Evolutionary conservation across 129 eudicot genomes (phyloP), one percentile per base, ranked within the genome.

Genomic region (Chrysanthemum seticuspe): DNA sequence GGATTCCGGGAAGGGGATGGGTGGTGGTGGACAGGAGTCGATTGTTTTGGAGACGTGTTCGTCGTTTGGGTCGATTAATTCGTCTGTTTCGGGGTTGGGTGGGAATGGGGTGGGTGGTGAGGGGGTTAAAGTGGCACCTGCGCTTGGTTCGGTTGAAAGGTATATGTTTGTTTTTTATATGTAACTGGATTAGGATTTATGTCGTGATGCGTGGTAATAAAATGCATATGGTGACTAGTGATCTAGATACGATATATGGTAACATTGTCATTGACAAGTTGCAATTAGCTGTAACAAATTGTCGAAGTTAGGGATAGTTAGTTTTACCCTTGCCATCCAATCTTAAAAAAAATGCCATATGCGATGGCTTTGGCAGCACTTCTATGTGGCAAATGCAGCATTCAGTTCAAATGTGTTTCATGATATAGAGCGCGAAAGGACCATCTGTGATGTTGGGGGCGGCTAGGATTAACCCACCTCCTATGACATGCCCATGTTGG

Each of bases 1-100:
- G 31, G 83, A 74, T 55, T 67, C 75, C 16, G 84, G 82, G 1
- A 71, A 58, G 44, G 76, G 85, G 18, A 76, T 78, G 71, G 83
- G 25, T 23, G 25, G 80, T n/a, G 59, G 72, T 2, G 83, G 82
- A 14, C 86, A 91, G 0, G 97, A 91, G 74, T 86, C 88, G 14
- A 76, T 91, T 71, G 92, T 91, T 56, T 49, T 91, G 83, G 97
- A 91, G 74, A 88, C 92, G 16, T 83, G 81, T 36, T 91, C 93
- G 0, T 91, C 97, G 0, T 91, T 86, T 34, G 96, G 97, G 69
- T 88, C 97, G 0, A 87, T 86, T 4, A 63, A 86, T 72, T 89
- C 96, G 6, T 87, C 93, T 0, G 57, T 72, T 73, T 89, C 96
- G 0, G 81, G 82, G 75, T 76, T 79, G 71, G 81, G 85, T 15